A percentile compares a stretch with the other conserved stretches of the same genome.
These are phyloP conservation scores for Adansonia gregorii DNA, from an alignment of 441 rosid species.

Conservation along the genomic window DNA sequence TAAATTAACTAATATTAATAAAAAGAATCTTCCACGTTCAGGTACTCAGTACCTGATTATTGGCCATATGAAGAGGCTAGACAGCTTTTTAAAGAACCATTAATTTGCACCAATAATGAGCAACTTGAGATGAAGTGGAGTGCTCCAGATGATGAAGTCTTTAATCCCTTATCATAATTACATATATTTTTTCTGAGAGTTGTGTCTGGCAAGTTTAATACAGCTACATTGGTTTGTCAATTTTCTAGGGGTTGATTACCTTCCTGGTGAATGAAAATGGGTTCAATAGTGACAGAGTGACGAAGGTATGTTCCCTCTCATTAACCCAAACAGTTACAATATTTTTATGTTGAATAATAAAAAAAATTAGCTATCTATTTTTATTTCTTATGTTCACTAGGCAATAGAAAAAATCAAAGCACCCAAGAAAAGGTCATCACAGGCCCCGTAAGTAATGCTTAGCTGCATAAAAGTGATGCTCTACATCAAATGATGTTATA, in stretches of 20 bases:
- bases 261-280: constrained; percentile 89
- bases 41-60: constrained; percentile 84
- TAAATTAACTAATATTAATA: background rate
- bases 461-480: constrained; percentile 3
- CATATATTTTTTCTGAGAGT: background rate
- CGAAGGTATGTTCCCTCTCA: constrained; percentile 54
- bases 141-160: constrained; percentile 76
- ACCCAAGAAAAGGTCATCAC: constrained; percentile 90
- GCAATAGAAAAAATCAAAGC: constrained; percentile 90
- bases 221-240: constrained; percentile 11
- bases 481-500: background rate
- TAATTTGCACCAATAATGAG: constrained; percentile 60
- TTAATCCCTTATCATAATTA: constrained; percentile 19
- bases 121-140: constrained; percentile 82
- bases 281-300: constrained; percentile 80
- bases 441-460: constrained; percentile 73
- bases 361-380: constrained; percentile 1
- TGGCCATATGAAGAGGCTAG: constrained; percentile 95
- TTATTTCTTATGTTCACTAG: constrained; percentile 42
- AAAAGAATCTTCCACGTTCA: constrained; percentile 30
- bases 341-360: constrained; percentile 23
- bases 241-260: constrained; percentile 62
- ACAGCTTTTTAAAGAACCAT: constrained; percentile 78
- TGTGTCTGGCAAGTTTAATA: background rate
- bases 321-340: constrained; percentile 1